A percentile compares a stretch with the other conserved stretches of the same genome.
Conservation (phyloP, 2,329 filamentous ascomycete species). For the Ramichloridium luteum region DNA sequence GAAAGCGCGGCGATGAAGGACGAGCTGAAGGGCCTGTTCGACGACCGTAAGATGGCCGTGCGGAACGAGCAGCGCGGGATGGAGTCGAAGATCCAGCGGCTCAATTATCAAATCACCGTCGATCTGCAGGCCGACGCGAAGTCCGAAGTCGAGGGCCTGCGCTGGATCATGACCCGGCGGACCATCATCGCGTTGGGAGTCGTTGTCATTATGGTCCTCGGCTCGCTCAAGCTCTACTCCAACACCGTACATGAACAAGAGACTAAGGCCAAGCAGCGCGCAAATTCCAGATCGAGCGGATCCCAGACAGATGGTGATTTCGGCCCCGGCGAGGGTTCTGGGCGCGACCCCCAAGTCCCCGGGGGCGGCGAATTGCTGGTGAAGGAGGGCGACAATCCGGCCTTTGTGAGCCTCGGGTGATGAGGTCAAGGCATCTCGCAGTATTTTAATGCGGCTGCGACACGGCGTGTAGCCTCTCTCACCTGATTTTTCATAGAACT, state of each 20-base stretch:
- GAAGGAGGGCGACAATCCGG: slow-evolving; percentile 22
- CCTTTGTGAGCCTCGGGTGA: slow-evolving; percentile 23
- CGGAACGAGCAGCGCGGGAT: slow-evolving; percentile 74
- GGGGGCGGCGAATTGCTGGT: slow-evolving; percentile 20
- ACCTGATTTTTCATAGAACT: too few species aligned
- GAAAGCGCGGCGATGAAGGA: slow-evolving; percentile 74
- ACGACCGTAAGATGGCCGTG: slow-evolving; percentile 87
- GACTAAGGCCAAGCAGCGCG: slow-evolving; percentile 27
- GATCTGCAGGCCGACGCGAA: slow-evolving; percentile 79
- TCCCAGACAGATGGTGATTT: slow-evolving; percentile 16
- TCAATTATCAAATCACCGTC: slow-evolving; percentile 94
- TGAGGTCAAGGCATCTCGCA: too few species aligned
- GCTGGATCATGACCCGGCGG: slow-evolving; percentile 69
- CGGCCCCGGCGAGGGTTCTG: slow-evolving; percentile 3
- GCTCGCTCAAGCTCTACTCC: slow-evolving; percentile 28
- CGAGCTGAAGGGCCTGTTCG: slow-evolving; percentile 88
- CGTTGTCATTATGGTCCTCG: slow-evolving; percentile 34
- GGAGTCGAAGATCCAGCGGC: slow-evolving; percentile 76
- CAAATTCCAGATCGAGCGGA: slow-evolving; percentile 17
- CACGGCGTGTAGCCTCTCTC: too few species aligned
- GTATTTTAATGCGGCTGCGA: too few species aligned
- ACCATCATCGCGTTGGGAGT: slow-evolving; percentile 47
- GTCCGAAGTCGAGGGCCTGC: slow-evolving; percentile 78
- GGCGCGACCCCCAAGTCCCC: slow-evolving; percentile 5
- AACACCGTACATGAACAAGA: slow-evolving; percentile 29